Conservation (phyloP, 169 alveolate genomes). For the Plasmodium relictum region DNA sequence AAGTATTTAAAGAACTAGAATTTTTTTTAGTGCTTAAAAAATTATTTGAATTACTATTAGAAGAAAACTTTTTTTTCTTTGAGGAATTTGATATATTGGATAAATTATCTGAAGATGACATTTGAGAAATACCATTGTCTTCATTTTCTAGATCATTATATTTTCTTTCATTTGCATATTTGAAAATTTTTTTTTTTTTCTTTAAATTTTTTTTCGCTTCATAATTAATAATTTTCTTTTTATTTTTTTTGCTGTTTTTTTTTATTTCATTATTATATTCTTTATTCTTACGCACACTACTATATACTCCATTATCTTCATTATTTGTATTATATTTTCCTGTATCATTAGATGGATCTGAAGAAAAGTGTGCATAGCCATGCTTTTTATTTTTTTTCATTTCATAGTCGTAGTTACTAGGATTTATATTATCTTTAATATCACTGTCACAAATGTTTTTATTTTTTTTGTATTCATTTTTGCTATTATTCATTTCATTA, state of each 20-base stretch:
- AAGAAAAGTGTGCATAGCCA: slow-evolving; percentile 16
- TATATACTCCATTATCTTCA: not conserved
- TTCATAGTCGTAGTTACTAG: slow-evolving; percentile 21
- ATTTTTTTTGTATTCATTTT: not conserved
- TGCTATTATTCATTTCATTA: not conserved
- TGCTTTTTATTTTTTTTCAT: slow-evolving; percentile 55
- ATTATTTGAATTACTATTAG: slow-evolving; percentile 1
- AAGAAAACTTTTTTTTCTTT: slow-evolving; percentile 3
- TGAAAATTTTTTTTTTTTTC: slow-evolving; percentile 63
- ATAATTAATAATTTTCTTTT: slow-evolving; percentile 35
- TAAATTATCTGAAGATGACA: slow-evolving; percentile 40
- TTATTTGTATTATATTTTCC: slow-evolving; percentile 3
- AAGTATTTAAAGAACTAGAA: not conserved
- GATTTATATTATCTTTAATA: too few species aligned
- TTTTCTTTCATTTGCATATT: slow-evolving; percentile 38
- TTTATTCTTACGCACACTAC: slow-evolving; percentile 1
- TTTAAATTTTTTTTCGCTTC: slow-evolving; percentile 57
- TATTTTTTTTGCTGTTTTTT: slow-evolving; percentile 27
- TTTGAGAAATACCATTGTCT: slow-evolving; percentile 20
- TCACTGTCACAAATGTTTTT: not conserved
- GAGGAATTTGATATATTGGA: slow-evolving; percentile 51
- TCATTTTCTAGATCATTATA: slow-evolving; percentile 16
- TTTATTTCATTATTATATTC: slow-evolving; percentile 15
- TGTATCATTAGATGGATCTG: slow-evolving; percentile 39
- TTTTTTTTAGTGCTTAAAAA: slow-evolving; percentile 2